phyloP scores from a whole-genome alignment of 2,329 filamentous ascomycete genomes.

The Verticillium albo-atrum region DNA sequence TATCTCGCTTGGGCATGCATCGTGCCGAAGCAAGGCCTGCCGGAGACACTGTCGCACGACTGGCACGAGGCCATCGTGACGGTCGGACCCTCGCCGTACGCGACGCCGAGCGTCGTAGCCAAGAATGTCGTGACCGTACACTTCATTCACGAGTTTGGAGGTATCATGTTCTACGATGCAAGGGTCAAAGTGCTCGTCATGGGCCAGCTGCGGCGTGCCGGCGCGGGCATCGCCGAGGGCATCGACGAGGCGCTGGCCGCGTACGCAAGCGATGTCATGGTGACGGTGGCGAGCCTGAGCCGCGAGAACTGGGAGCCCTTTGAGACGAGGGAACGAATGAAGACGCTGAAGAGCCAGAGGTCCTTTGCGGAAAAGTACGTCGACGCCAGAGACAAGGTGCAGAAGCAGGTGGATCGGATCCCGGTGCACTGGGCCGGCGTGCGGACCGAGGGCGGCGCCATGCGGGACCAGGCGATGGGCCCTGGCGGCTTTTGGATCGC shows the following conservation, averaged over 20 bases:
- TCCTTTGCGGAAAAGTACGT: conserved; percentile 41
- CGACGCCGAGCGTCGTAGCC: conserved; percentile 39
- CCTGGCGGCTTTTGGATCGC: conserved; percentile 45
- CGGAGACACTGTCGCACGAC: conserved; percentile 27
- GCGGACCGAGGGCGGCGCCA: conserved; percentile 40
- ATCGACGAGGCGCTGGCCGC: conserved; percentile 20
- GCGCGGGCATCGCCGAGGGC: neutral
- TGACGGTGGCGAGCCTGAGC: conserved; percentile 40
- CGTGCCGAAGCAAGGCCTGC: conserved; percentile 23
- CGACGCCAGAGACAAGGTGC: conserved; percentile 42
- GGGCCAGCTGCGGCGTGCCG: conserved; percentile 48
- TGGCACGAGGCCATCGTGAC: conserved; percentile 60
- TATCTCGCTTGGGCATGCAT: conserved; percentile 62
- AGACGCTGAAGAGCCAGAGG: conserved; percentile 33
- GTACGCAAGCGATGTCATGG: conserved; percentile 33
- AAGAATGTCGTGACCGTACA: conserved; percentile 49
- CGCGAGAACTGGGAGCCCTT: conserved; percentile 40
- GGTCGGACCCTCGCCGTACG: conserved; percentile 45
- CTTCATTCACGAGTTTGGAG: conserved; percentile 47
- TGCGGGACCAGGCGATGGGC: conserved; percentile 45
- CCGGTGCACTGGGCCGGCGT: conserved; percentile 57
- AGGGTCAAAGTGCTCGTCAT: conserved; percentile 53
- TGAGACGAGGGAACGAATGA: conserved; percentile 30
- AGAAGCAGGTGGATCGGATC: conserved; percentile 52
- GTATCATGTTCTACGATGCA: conserved; percentile 31